These are phyloP conservation scores for Didymellaceae sp. DNA, from an alignment of 2,329 filamentous ascomycete genomes.

Conservation along the genomic window DNA sequence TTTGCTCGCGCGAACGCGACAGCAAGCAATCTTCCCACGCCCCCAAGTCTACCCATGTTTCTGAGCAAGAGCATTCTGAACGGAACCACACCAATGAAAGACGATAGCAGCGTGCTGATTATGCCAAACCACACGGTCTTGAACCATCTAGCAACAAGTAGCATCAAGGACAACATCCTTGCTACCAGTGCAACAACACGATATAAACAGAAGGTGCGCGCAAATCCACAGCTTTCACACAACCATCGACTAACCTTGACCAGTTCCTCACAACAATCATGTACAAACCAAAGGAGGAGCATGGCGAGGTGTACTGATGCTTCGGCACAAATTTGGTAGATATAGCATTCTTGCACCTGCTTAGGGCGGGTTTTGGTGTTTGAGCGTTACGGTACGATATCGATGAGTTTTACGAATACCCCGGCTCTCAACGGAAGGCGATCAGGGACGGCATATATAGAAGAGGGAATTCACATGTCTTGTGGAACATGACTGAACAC, in stretches of 20 bases:
- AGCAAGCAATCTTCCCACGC: slow-evolving; percentile 79
- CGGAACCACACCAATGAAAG: slow-evolving; percentile 88
- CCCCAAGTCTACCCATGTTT: slow-evolving; percentile 87
- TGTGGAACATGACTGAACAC: no score
- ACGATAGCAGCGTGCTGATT: slow-evolving; percentile 95
- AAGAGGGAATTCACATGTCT: background rate
- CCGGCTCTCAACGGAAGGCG: slow-evolving; percentile 1
- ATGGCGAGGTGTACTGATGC: slow-evolving; percentile 12
- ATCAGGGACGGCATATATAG: background rate
- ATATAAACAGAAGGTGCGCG: slow-evolving; percentile 87
- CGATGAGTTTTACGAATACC: slow-evolving; percentile 14
- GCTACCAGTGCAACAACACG: slow-evolving; percentile 97
- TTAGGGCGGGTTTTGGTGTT: slow-evolving; percentile 6
- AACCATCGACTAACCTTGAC: slow-evolving; percentile 15
- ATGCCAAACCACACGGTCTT: slow-evolving; percentile 97
- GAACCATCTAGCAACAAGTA: slow-evolving; percentile 96
- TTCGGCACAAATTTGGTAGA: background rate
- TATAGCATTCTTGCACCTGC: background rate
- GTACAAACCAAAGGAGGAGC: slow-evolving; percentile 81
- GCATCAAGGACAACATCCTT: slow-evolving; percentile 94
- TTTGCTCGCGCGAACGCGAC: slow-evolving; percentile 78
- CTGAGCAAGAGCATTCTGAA: slow-evolving; percentile 94
- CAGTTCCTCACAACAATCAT: slow-evolving; percentile 98
- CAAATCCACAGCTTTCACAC: background rate
- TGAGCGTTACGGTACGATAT: slow-evolving; percentile 11